These are phyloP conservation scores for Aspergillus hortae DNA, from an alignment of 2,329 filamentous ascomycete genomes.

Conservation along the genomic window DNA sequence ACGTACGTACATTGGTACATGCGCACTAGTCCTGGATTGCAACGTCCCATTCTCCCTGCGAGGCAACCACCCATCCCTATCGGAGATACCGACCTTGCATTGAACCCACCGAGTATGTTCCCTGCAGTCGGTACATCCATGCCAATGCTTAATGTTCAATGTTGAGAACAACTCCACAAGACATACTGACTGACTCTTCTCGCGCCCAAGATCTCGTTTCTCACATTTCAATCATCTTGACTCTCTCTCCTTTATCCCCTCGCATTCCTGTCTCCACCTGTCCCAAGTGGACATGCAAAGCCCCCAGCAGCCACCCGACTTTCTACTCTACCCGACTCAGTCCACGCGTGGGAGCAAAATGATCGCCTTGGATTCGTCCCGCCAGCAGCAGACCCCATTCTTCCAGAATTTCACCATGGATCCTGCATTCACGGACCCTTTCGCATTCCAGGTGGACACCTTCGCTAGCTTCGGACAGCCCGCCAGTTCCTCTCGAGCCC, in stretches of 20 bases:
- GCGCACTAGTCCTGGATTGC: neutral
- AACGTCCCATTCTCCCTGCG: neutral
- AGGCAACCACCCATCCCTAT: neutral
- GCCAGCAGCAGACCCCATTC: constrained; percentile 28
- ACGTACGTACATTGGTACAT: neutral
- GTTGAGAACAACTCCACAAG: constrained; percentile 1
- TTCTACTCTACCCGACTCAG: constrained; percentile 18
- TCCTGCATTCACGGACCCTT: constrained; percentile 28
- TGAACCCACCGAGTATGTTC: constrained; percentile 7
- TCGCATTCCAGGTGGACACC: constrained; percentile 26
- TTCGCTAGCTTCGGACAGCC: constrained; percentile 20
- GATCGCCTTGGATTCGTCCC: constrained; percentile 31
- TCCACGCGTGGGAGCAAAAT: constrained; percentile 18
- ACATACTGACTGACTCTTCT: constrained; percentile 13
- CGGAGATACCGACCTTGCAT: neutral
- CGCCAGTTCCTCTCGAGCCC: constrained; percentile 17
- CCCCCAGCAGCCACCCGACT: constrained; percentile 15
- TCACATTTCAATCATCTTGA: neutral
- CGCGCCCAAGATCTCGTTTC: constrained; percentile 8
- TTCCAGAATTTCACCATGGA: constrained; percentile 33
- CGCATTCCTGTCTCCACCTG: constrained; percentile 7
- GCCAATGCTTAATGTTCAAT: constrained; percentile 4
- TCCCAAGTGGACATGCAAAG: constrained; percentile 17
- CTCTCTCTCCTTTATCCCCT: constrained; percentile 4
- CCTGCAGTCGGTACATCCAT: constrained; percentile 13